phyloP scores from a whole-genome alignment of 2,329 filamentous ascomycete species.

The Exutisphaerella laricina region DNA sequence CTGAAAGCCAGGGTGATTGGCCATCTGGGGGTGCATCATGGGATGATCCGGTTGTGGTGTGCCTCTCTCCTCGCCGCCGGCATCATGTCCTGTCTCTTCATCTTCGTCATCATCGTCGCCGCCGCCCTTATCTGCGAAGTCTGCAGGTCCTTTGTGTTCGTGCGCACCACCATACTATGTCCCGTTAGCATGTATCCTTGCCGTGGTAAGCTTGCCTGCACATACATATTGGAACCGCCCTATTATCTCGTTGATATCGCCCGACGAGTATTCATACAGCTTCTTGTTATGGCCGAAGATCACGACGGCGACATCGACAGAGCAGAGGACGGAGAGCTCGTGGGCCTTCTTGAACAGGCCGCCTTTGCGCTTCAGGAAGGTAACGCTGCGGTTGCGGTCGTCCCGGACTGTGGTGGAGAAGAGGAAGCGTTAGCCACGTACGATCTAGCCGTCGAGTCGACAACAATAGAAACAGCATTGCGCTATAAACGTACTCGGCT shows the following conservation, averaged over 20 bases:
- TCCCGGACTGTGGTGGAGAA: conserved; percentile 18
- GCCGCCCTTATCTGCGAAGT: conserved; percentile 75
- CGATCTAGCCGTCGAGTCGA: background rate
- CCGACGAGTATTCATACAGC: conserved; percentile 93
- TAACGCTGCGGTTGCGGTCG: conserved; percentile 39
- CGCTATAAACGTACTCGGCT: conserved; percentile 44
- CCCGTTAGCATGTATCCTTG: conserved; percentile 14
- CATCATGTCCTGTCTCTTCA: conserved; percentile 53
- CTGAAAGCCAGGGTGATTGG: conserved; percentile 59
- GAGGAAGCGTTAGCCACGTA: background rate
- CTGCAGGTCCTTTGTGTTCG: conserved; percentile 90
- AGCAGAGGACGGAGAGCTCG: conserved; percentile 95
- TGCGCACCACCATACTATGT: conserved; percentile 80
- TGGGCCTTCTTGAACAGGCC: conserved; percentile 99
- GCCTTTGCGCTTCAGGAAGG: conserved; percentile 97
- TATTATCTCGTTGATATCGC: conserved; percentile 87
- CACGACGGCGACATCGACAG: conserved; percentile 96
- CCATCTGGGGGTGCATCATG: conserved; percentile 44
- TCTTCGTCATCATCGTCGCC: conserved; percentile 79
- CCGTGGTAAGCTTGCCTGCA: conserved; percentile 26
- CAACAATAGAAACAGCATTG: background rate
- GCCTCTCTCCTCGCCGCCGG: conserved; percentile 48
- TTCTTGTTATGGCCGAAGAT: conserved; percentile 99
- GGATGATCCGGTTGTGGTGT: conserved; percentile 61
- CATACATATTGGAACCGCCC: conserved; percentile 84